phyloP scores from a whole-genome alignment of 1,139 yeast genomes.

The Yamadazyma dushanensis region DNA sequence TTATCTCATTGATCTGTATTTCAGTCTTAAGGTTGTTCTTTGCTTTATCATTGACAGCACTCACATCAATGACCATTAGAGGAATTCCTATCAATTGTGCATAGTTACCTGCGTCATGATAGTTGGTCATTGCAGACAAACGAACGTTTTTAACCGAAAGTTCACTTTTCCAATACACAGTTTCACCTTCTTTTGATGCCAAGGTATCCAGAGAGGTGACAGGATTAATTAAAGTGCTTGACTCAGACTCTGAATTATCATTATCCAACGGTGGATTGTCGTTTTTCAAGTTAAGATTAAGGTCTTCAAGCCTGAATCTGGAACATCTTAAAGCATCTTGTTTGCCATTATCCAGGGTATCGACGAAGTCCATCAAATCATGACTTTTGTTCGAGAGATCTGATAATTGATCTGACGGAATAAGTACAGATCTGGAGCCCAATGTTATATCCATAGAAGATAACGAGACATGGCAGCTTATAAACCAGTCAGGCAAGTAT shows the following conservation, averaged over 20 bases:
- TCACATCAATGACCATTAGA: slow-evolving; percentile 12
- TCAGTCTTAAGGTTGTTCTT: slow-evolving; percentile 29
- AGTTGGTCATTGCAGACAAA: slow-evolving; percentile 30
- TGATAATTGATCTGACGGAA: slow-evolving; percentile 41
- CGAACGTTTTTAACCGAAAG: slow-evolving; percentile 19
- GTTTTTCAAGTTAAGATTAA: slow-evolving; percentile 5
- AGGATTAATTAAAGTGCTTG: neutral
- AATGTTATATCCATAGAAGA: slow-evolving; percentile 33
- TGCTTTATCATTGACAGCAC: neutral
- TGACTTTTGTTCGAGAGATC: slow-evolving; percentile 19
- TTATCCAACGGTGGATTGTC: slow-evolving; percentile 1
- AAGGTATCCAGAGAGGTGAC: slow-evolving; percentile 27
- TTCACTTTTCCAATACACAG: slow-evolving; percentile 21
- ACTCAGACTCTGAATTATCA: neutral
- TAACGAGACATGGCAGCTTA: slow-evolving; percentile 33
- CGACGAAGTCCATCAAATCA: slow-evolving; percentile 11
- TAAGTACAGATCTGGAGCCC: slow-evolving; percentile 63
- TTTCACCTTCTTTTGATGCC: slow-evolving; percentile 10
- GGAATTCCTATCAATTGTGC: slow-evolving; percentile 20
- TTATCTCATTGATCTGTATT: slow-evolving; percentile 28
- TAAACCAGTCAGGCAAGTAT: slow-evolving; percentile 50
- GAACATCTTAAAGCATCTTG: slow-evolving; percentile 31
- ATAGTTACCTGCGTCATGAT: slow-evolving; percentile 14
- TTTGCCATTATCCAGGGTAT: slow-evolving; percentile 21
- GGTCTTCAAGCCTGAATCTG: slow-evolving; percentile 7